Conservation (phyloP, 2,329 filamentous ascomycete species). For the Colletotrichum sp. region DNA sequence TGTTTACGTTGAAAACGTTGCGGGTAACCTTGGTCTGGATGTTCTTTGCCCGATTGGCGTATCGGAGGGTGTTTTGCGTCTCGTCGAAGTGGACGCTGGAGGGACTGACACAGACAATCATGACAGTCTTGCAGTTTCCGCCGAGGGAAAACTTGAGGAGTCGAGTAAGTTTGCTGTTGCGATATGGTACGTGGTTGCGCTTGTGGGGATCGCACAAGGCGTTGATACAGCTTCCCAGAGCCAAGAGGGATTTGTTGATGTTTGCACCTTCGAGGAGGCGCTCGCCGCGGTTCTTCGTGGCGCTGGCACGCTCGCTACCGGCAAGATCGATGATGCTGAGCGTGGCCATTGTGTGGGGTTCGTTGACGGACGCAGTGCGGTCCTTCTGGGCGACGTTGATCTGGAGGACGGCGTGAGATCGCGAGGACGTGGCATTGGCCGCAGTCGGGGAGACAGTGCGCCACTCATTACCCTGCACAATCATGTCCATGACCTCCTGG, state of each 20-base stretch:
- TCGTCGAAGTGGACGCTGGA: constrained; percentile 98
- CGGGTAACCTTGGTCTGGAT: constrained; percentile 99
- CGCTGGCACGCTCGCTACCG: constrained; percentile 93
- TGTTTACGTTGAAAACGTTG: constrained; percentile 98
- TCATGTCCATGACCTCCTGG: constrained; percentile 99
- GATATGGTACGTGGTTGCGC: constrained; percentile 92
- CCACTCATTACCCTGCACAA: constrained; percentile 91
- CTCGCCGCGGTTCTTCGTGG: constrained; percentile 95
- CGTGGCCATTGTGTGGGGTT: constrained; percentile 97
- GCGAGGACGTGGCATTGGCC: constrained; percentile 95
- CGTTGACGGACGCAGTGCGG: constrained; percentile 87
- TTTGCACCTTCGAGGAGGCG: constrained; percentile 93
- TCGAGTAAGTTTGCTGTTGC: constrained; percentile 96
- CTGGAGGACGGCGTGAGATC: constrained; percentile 95
- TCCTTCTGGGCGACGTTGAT: constrained; percentile 97
- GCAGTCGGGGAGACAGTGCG: constrained; percentile 96
- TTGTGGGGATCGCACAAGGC: constrained; percentile 93
- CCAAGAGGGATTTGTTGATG: constrained; percentile 98
- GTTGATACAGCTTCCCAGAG: constrained; percentile 96
- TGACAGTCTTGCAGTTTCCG: constrained; percentile 98
- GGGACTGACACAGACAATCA: constrained; percentile 98
- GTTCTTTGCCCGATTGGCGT: constrained; percentile 97
- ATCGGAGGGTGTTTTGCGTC: constrained; percentile 96
- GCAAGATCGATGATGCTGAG: constrained; percentile 98
- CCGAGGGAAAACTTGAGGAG: constrained; percentile 96